Evolutionary conservation across 2,329 filamentous ascomycete species (phyloP).

Genomic region (Ophiostoma sp.): DNA sequence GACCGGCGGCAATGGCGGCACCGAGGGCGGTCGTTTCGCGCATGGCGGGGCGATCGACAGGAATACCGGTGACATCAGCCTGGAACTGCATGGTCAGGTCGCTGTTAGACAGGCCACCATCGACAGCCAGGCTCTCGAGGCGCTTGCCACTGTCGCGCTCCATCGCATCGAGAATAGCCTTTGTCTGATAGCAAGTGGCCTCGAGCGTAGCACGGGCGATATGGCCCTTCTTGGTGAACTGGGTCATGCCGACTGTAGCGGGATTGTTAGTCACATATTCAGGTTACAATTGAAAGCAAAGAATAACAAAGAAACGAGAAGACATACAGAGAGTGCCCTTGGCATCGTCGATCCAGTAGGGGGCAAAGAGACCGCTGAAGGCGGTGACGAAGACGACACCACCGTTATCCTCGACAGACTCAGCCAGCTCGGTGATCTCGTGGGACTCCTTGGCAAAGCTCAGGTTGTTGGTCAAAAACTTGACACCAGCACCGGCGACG

Average conservation of each 20-base stretch:
- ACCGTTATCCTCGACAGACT: slow-evolving; percentile 62
- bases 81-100: slow-evolving; percentile 89
- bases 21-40: slow-evolving; percentile 85
- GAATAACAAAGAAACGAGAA: slow-evolving; percentile 30
- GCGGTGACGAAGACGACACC: slow-evolving; percentile 84
- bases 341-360: slow-evolving; percentile 92
- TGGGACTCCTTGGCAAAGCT: slow-evolving; percentile 51
- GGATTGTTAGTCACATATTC: not conserved
- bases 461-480: slow-evolving; percentile 63
- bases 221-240: slow-evolving; percentile 78
- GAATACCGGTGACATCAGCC: slow-evolving; percentile 76
- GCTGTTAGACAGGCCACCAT: slow-evolving; percentile 84
- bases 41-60: slow-evolving; percentile 79
- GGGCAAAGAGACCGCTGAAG: slow-evolving; percentile 84
- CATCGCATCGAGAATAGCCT: slow-evolving; percentile 88
- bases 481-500: slow-evolving; percentile 74
- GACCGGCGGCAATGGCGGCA: slow-evolving; percentile 82
- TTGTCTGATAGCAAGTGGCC: slow-evolving; percentile 87
- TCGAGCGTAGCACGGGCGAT: slow-evolving; percentile 85
- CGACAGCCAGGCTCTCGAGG: slow-evolving; percentile 70
- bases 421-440: slow-evolving; percentile 47
- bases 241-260: slow-evolving; percentile 65
- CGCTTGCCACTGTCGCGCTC: slow-evolving; percentile 74
- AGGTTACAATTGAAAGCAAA: not conserved
- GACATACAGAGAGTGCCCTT: slow-evolving; percentile 73